phyloP scores from a whole-genome alignment of 768 basidiomycete species.

The Pleurotus giganteus region DNA sequence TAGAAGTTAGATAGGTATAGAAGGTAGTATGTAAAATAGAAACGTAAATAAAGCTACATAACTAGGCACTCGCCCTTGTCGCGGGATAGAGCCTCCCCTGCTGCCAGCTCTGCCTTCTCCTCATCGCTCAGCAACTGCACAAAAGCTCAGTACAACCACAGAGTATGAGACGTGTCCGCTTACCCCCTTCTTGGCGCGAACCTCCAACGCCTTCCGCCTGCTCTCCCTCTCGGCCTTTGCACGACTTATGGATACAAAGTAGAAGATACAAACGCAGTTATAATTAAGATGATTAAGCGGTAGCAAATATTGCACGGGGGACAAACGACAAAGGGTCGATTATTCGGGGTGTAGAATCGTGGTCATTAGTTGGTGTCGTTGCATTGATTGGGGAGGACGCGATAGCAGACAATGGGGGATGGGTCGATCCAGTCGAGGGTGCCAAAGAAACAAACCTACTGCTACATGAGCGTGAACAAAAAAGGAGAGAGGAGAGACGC shows the following conservation, averaged over 20 bases:
- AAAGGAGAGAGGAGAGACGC: constrained; percentile 28
- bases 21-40: constrained; percentile 5
- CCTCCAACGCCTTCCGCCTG: constrained; percentile 65
- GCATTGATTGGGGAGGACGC: constrained; percentile 18
- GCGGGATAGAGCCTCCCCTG: constrained; percentile 38
- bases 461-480: constrained; percentile 66
- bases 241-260: constrained; percentile 42
- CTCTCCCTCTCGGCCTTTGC: constrained; percentile 76
- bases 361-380: constrained; percentile 20
- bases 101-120: constrained; percentile 49
- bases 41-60: constrained; percentile 30
- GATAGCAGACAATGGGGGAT: constrained; percentile 12
- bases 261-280: not conserved
- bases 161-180: constrained; percentile 20
- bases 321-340: constrained; percentile 52
- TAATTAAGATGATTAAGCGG: constrained; percentile 44
- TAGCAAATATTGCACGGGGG: constrained; percentile 66
- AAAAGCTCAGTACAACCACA: not conserved
- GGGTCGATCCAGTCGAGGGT: constrained; percentile 19
- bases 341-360: constrained; percentile 19
- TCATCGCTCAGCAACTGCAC: constrained; percentile 50
- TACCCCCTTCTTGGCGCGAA: constrained; percentile 75
- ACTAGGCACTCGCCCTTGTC: constrained; percentile 36
- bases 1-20: not conserved
- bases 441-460: constrained; percentile 39